These are phyloP conservation scores for Amaranthus tricolor DNA, from an alignment of 179 eudicot species.

Conservation along the genomic window DNA sequence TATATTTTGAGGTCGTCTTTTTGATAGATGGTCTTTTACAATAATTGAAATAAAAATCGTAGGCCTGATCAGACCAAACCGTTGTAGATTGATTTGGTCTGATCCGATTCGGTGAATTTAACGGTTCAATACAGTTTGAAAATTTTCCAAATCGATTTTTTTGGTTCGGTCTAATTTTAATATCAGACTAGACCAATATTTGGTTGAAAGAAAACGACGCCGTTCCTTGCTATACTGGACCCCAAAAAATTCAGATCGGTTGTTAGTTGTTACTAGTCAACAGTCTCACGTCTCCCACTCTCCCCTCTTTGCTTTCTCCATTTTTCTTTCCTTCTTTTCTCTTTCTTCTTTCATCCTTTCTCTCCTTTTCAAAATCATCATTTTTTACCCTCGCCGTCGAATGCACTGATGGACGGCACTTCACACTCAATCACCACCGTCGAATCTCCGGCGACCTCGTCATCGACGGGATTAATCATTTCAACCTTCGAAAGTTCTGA, in stretches of 20 bases:
- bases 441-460: neutral
- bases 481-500: constrained; percentile 14
- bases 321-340: no score
- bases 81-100: no score
- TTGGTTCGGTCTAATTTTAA: no score
- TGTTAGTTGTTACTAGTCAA: constrained; percentile 34
- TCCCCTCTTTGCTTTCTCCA: no score
- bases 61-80: no score
- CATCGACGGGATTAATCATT: constrained; percentile 3
- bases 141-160: no score
- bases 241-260: constrained; percentile 25
- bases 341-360: neutral
- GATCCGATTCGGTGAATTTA: no score
- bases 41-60: no score
- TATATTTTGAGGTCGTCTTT: no score
- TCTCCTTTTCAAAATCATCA: constrained; percentile 26
- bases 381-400: constrained; percentile 28
- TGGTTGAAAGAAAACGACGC: neutral
- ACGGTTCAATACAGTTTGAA: no score
- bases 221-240: neutral
- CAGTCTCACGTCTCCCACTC: constrained; percentile 32
- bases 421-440: constrained; percentile 26
- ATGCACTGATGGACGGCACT: constrained; percentile 19
- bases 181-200: no score
- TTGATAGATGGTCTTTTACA: no score